These are phyloP conservation scores for Aspergillus neoniger DNA, from an alignment of 2,329 filamentous ascomycete species.

Conservation along the genomic window DNA sequence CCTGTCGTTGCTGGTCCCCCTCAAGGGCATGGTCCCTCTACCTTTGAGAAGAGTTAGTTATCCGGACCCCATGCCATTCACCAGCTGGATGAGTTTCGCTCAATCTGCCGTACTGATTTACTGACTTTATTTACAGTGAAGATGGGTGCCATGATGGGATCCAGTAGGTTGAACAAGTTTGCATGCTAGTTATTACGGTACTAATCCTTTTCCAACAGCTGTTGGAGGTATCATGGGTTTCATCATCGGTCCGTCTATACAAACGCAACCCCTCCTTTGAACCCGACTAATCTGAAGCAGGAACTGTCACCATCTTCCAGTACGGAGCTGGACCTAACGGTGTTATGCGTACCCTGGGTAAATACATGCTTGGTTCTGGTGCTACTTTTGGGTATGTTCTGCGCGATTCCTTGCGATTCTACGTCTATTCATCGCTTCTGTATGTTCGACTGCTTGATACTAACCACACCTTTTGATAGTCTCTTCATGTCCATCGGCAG, in stretches of 20 bases:
- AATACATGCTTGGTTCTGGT: conserved; percentile 94
- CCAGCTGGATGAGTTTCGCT: neutral
- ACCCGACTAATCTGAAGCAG: conserved; percentile 48
- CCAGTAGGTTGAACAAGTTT: conserved; percentile 62
- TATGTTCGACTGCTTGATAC: neutral
- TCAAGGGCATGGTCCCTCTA: conserved; percentile 61
- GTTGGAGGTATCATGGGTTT: conserved; percentile 97
- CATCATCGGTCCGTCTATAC: conserved; percentile 74
- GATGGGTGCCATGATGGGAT: conserved; percentile 98
- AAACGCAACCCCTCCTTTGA: neutral
- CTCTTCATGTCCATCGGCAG: conserved; percentile 99
- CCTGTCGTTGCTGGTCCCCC: conserved; percentile 58
- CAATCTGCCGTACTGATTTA: neutral
- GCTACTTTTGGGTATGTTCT: conserved; percentile 84
- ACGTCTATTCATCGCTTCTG: neutral
- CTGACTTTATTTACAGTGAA: conserved; percentile 66
- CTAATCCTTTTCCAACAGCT: conserved; percentile 55
- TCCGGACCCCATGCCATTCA: conserved; percentile 2
- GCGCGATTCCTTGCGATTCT: neutral
- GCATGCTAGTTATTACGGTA: neutral
- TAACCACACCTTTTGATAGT: conserved; percentile 36
- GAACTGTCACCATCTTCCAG: conserved; percentile 90
- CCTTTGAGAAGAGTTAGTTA: conserved; percentile 68
- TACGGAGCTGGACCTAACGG: conserved; percentile 92
- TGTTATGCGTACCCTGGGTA: conserved; percentile 88